These are phyloP conservation scores for Passiflora organensis DNA, from an alignment of 345 rosid species.

Conservation along the genomic window DNA sequence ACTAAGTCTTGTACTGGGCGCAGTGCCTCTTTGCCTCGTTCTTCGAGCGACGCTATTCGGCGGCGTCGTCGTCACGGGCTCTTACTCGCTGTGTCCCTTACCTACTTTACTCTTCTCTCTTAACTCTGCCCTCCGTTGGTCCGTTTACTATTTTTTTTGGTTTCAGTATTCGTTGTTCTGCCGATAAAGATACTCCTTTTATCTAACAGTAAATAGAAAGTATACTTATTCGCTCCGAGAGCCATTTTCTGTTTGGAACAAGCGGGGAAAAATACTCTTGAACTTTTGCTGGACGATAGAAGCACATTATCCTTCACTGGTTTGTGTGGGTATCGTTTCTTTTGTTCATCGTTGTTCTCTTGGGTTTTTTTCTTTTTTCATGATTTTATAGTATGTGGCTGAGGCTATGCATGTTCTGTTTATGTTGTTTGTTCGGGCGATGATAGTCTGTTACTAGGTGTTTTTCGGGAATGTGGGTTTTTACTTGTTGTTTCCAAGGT, in stretches of 20 bases:
- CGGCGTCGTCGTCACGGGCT: background rate
- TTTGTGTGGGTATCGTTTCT: too few relatives aligned
- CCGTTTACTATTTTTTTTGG: too few relatives aligned
- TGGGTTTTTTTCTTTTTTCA: background rate
- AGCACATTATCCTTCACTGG: too few relatives aligned
- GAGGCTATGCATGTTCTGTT: background rate
- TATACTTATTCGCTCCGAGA: too few relatives aligned
- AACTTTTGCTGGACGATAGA: too few relatives aligned
- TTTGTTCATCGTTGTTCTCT: background rate
- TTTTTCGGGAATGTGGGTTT: background rate
- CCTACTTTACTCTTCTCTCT: background rate
- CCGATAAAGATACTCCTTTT: too few relatives aligned
- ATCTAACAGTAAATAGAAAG: too few relatives aligned
- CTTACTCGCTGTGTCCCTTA: background rate
- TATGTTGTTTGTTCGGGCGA: background rate
- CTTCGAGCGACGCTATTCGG: constrained; percentile 4
- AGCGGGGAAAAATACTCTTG: too few relatives aligned
- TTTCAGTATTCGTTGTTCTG: background rate
- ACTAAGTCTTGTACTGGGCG: too few relatives aligned
- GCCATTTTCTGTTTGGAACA: too few relatives aligned
- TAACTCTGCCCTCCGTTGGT: background rate
- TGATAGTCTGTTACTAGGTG: background rate
- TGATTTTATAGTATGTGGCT: background rate
- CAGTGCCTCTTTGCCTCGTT: too few relatives aligned
- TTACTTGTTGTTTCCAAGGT: background rate